Evolutionary conservation across 2,329 filamentous ascomycete species (phyloP), one percentile per base, ranked within the genome.

Genomic region (Neonectria hederae): DNA sequence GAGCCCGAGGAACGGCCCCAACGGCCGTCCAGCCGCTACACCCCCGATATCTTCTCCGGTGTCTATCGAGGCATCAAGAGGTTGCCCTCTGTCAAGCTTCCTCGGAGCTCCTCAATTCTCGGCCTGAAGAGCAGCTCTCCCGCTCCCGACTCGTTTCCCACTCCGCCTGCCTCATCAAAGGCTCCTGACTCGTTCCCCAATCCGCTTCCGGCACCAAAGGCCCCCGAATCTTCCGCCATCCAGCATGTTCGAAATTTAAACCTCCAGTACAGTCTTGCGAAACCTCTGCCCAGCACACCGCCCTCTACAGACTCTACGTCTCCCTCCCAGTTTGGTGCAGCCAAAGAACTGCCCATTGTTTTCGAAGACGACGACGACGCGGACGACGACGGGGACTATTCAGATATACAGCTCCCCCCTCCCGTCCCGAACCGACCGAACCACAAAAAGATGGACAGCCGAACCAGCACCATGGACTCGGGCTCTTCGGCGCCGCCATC

Each of bases 231-330:
- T 19, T 66, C 74, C 51, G 63, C 71, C 22, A 10, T 67, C 63
- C 80, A 84, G 77, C 84, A 88, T 87, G 85, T 78, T 62, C 81
- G 84, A 68, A 84, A 82, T 69, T 65, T 86, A 74, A 88, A 83
- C 68, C 76, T 88, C 54, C 85, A 86, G 72, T 79, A 84, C 62
- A 88, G 85, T 70, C 84, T 88, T 67, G 82, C 83, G 70, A 89
- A 89, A 75, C 86, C 86, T 53, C 75, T 88, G 22, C 86, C 86
- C 38, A 81, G 83, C 65, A 81, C 85, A 24, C 85, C 86, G 26
- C 80, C 74, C n/a, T 55, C 57, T 30, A 63, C 59, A 30, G 68
- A 69, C 52, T 70, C 69, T 53, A 64, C 68, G 71, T 59, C 75
- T 68, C 65, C 77, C 72, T 58, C 76, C 76, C 52, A 81, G 74